Evolutionary conservation across 2,329 filamentous ascomycete genomes (phyloP).

Genomic region (Cercospora zeina): DNA sequence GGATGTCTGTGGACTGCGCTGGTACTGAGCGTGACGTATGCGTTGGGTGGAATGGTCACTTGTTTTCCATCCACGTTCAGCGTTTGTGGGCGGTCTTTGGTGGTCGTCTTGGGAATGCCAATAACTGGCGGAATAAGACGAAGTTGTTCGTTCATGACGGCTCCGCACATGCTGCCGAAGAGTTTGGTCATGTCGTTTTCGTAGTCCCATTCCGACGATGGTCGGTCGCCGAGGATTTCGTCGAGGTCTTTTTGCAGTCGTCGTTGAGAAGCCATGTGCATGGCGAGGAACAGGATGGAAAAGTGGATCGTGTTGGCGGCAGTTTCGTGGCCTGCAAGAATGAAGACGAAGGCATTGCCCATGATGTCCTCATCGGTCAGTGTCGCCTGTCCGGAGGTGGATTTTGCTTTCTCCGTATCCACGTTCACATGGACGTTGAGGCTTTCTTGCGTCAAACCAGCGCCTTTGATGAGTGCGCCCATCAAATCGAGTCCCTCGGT

Average conservation of each 20-base stretch:
- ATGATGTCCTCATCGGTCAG: slow-evolving; percentile 66
- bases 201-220: slow-evolving; percentile 68
- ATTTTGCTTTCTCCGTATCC: slow-evolving; percentile 45
- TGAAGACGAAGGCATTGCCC: slow-evolving; percentile 65
- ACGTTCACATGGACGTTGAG: slow-evolving; percentile 49
- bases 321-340: slow-evolving; percentile 77
- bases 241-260: slow-evolving; percentile 70
- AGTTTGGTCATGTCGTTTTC: slow-evolving; percentile 65
- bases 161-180: slow-evolving; percentile 68
- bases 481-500: slow-evolving; percentile 58
- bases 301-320: slow-evolving; percentile 76
- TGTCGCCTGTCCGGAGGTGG: slow-evolving; percentile 45
- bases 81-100: slow-evolving; percentile 52
- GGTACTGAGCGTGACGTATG: slow-evolving; percentile 58
- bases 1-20: slow-evolving; percentile 66
- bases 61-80: slow-evolving; percentile 61
- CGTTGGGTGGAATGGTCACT: slow-evolving; percentile 59
- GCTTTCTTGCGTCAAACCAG: slow-evolving; percentile 40
- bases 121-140: slow-evolving; percentile 70
- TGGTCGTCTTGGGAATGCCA: slow-evolving; percentile 67
- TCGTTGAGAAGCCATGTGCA: slow-evolving; percentile 63
- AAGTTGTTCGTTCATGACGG: slow-evolving; percentile 75
- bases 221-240: slow-evolving; percentile 59
- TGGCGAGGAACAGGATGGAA: slow-evolving; percentile 66
- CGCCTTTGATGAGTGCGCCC: slow-evolving; percentile 53